Evolutionary conservation across 805 yeast species (phyloP).

Genomic region (Candida awuae): DNA sequence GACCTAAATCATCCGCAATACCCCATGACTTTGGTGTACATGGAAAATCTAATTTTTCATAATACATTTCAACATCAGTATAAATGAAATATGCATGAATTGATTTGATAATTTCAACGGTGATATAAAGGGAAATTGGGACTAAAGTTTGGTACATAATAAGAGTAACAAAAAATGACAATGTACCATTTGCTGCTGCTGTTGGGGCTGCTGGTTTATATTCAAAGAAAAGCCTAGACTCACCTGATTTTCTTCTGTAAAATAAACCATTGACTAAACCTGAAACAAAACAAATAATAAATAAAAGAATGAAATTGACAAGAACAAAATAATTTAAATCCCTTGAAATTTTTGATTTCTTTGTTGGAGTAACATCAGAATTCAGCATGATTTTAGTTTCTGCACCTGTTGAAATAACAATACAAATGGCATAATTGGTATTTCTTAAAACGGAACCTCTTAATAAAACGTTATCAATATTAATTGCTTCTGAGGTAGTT

Average conservation of each 20-base stretch:
- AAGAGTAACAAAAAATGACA: conserved; percentile 63
- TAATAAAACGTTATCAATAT: conserved; percentile 54
- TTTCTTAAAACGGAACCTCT: conserved; percentile 70
- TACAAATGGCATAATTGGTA: conserved; percentile 68
- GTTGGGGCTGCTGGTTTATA: conserved; percentile 50
- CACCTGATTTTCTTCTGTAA: conserved; percentile 32
- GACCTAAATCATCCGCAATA: conserved; percentile 78
- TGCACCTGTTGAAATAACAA: conserved; percentile 67
- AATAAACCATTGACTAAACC: conserved; percentile 65
- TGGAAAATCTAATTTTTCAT: conserved; percentile 60
- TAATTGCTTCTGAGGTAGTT: conserved; percentile 44
- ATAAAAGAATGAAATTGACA: conserved; percentile 52
- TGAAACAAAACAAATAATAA: conserved; percentile 57
- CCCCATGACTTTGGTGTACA: conserved; percentile 80
- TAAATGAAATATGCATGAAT: conserved; percentile 69
- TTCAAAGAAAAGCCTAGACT: conserved; percentile 51
- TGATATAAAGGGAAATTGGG: conserved; percentile 71
- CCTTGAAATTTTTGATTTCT: conserved; percentile 54
- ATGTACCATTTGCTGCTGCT: conserved; percentile 57
- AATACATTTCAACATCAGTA: conserved; percentile 63
- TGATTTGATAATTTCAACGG: conserved; percentile 73
- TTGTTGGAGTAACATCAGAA: conserved; percentile 71
- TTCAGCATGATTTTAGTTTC: conserved; percentile 75
- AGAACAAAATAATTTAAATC: conserved; percentile 62
- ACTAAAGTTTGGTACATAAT: conserved; percentile 71